These are phyloP conservation scores for Globisporangium sylvaticum DNA, from an alignment of 352 stramenopile species.

Conservation along the genomic window DNA sequence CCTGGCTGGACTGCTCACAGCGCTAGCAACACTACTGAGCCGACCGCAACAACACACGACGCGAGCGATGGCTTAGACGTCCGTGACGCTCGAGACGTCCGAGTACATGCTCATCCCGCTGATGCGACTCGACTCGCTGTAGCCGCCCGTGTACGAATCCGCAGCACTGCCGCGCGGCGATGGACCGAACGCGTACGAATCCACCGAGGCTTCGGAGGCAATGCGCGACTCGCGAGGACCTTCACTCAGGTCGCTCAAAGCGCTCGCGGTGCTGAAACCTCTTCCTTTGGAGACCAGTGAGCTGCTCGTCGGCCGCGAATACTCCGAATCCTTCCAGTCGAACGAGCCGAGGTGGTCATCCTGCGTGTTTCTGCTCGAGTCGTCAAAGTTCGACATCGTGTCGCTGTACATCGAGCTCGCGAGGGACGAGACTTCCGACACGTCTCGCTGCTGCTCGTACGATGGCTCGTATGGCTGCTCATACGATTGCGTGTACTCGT, in stretches of 20 bases:
- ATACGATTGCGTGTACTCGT: conserved; percentile 10
- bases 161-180: conserved; percentile 37
- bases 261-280: conserved; percentile 43
- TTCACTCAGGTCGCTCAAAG: conserved; percentile 34
- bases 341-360: conserved; percentile 37
- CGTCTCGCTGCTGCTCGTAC: conserved; percentile 21
- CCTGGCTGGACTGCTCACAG: neutral
- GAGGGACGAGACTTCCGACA: conserved; percentile 46
- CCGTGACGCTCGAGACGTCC: conserved; percentile 13
- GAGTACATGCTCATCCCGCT: conserved; percentile 50
- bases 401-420: conserved; percentile 36
- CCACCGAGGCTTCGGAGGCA: conserved; percentile 62
- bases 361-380: conserved; percentile 34
- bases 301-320: conserved; percentile 24
- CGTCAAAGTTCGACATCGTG: conserved; percentile 54
- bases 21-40: neutral
- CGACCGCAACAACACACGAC: neutral
- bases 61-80: neutral
- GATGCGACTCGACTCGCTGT: conserved; percentile 48
- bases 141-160: conserved; percentile 69
- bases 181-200: conserved; percentile 72
- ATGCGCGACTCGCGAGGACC: conserved; percentile 37
- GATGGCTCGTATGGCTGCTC: conserved; percentile 4
- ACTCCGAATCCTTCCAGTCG: conserved; percentile 48
- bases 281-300: conserved; percentile 23